Evolutionary conservation across 2,329 filamentous ascomycete genomes (phyloP).

Genomic region (Gnomoniopsis smithogilvyi): DNA sequence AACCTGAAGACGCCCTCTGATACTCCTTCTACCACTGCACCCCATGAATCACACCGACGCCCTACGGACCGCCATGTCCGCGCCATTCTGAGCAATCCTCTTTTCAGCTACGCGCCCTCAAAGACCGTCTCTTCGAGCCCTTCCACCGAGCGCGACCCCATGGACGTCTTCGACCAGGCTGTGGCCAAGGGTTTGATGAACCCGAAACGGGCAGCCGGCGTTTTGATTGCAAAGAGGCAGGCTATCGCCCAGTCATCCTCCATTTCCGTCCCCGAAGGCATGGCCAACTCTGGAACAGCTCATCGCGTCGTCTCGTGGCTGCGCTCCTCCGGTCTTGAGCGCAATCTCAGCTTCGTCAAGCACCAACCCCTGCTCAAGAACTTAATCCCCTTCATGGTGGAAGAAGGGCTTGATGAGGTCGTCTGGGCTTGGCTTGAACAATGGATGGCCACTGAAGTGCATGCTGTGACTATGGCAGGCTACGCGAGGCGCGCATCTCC

Average conservation of each 20-base stretch:
- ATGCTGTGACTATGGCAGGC: slow-evolving; percentile 8
- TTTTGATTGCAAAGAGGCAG: slow-evolving; percentile 45
- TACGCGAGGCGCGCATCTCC: slow-evolving; percentile 21
- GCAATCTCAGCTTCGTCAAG: slow-evolving; percentile 43
- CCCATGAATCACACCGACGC: slow-evolving; percentile 24
- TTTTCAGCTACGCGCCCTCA: slow-evolving; percentile 43
- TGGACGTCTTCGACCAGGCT: slow-evolving; percentile 55
- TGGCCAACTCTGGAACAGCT: slow-evolving; percentile 42
- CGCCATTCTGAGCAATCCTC: slow-evolving; percentile 54
- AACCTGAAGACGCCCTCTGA: slow-evolving; percentile 13
- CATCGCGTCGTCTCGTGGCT: slow-evolving; percentile 52
- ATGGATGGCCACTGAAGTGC: slow-evolving; percentile 27
- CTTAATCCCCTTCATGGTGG: slow-evolving; percentile 48
- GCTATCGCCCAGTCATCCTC: slow-evolving; percentile 34
- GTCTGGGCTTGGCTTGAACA: slow-evolving; percentile 52
- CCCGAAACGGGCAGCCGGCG: slow-evolving; percentile 48
- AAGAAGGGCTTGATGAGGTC: slow-evolving; percentile 48
- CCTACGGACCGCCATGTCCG: slow-evolving; percentile 51
- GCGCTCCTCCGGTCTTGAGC: slow-evolving; percentile 45
- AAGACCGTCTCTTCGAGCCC: slow-evolving; percentile 19
- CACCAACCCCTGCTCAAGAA: slow-evolving; percentile 31
- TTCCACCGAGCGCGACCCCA: slow-evolving; percentile 36
- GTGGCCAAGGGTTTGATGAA: slow-evolving; percentile 57
- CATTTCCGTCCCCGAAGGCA: slow-evolving; percentile 29
- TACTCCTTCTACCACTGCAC: slow-evolving; percentile 10